These are phyloP conservation scores for Lenzites betulinus DNA, from an alignment of 768 basidiomycete species.

Conservation along the genomic window DNA sequence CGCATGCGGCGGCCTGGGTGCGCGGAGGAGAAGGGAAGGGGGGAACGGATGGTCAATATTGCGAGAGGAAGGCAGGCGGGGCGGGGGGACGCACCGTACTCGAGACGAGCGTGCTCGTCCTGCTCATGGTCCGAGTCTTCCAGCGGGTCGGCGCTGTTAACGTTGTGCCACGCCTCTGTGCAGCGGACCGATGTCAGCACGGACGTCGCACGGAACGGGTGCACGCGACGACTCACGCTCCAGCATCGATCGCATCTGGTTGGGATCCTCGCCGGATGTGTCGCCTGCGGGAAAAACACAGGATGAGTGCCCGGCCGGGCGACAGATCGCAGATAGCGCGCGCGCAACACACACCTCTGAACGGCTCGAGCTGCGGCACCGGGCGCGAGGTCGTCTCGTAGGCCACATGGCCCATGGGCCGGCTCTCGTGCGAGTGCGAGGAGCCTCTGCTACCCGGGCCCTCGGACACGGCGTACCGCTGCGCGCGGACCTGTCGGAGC, in stretches of 20 bases:
- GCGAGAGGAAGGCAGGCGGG: not conserved
- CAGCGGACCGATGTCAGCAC: not conserved
- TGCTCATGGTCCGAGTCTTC: constrained; percentile 74
- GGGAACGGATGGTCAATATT: not conserved
- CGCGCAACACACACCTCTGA: constrained; percentile 1
- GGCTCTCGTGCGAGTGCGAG: constrained; percentile 30
- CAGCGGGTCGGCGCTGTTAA: constrained; percentile 63
- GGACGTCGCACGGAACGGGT: no score
- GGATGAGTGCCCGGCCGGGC: not conserved
- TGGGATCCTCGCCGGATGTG: constrained; percentile 17
- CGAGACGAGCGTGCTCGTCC: constrained; percentile 61
- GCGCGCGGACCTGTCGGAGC: constrained; percentile 23
- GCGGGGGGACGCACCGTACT: constrained; percentile 56
- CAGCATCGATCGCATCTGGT: constrained; percentile 45
- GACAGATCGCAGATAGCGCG: no score
- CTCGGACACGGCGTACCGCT: constrained; percentile 19
- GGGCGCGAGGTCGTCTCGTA: constrained; percentile 12
- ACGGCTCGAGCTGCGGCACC: constrained; percentile 10
- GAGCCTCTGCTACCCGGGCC: constrained; percentile 28
- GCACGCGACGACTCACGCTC: constrained; percentile 38
- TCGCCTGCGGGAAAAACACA: not conserved
- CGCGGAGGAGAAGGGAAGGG: constrained; percentile 25
- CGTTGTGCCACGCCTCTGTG: constrained; percentile 74
- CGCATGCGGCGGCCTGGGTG: constrained; percentile 31
- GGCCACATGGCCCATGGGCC: constrained; percentile 9